Conservation (phyloP, 208 protist genomes). For the Trypanosoma cruzi region DNA sequence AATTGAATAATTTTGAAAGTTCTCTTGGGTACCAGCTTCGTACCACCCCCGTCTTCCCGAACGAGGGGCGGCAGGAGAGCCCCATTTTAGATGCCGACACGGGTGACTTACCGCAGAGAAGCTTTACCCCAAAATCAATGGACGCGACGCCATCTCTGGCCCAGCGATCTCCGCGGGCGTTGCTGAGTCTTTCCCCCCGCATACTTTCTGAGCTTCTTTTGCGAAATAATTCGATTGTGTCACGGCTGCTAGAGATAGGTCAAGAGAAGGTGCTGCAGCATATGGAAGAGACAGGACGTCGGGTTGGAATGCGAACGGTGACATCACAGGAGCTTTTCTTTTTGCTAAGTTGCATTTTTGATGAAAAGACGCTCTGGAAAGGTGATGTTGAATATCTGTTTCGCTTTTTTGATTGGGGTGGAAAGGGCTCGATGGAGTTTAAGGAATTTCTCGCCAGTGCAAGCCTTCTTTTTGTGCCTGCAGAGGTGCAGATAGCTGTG, state of each 20-base stretch:
- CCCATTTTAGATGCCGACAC: background rate
- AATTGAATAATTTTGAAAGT: slow-evolving; percentile 5
- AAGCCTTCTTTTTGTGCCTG: slow-evolving; percentile 29
- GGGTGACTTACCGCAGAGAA: background rate
- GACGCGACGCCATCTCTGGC: background rate
- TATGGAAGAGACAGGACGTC: slow-evolving; percentile 21
- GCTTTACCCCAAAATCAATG: background rate
- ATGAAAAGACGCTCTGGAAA: slow-evolving; percentile 20
- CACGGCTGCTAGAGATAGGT: slow-evolving; percentile 23
- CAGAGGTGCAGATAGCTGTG: slow-evolving; percentile 26
- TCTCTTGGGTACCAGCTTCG: background rate
- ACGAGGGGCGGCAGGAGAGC: background rate
- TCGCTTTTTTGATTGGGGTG: slow-evolving; percentile 34
- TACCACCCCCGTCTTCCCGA: background rate
- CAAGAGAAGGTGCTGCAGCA: slow-evolving; percentile 20
- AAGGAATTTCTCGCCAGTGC: slow-evolving; percentile 27
- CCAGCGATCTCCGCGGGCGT: slow-evolving; percentile 2
- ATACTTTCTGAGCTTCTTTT: slow-evolving; percentile 35
- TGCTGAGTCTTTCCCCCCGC: slow-evolving; percentile 20
- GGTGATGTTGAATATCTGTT: slow-evolving; percentile 38
- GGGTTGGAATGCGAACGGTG: slow-evolving; percentile 35
- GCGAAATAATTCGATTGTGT: slow-evolving; percentile 31
- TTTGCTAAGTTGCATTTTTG: slow-evolving; percentile 23
- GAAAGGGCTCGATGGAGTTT: slow-evolving; percentile 27
- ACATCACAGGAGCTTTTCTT: slow-evolving; percentile 29